phyloP scores from a whole-genome alignment of 768 basidiomycete genomes.

The Ephemerocybe angulata region DNA sequence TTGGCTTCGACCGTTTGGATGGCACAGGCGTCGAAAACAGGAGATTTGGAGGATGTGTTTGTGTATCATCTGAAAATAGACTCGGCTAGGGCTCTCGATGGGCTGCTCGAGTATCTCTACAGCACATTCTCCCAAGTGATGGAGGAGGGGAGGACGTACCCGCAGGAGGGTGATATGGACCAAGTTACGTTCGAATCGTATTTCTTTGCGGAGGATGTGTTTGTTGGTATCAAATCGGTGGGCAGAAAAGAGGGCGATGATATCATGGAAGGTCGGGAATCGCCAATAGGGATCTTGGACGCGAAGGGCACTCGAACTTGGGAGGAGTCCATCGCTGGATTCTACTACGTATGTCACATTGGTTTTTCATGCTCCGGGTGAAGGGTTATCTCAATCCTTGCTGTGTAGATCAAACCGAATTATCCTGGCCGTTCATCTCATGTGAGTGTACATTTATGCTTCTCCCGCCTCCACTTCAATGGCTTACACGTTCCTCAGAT shows the following conservation, averaged over 20 bases:
- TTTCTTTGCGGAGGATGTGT: conserved; percentile 74
- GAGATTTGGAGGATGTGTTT: conserved; percentile 29
- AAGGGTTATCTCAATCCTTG: conserved; percentile 8
- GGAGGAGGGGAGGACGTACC: conserved; percentile 77
- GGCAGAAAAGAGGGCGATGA: background rate
- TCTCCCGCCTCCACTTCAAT: conserved; percentile 1
- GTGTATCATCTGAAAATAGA: conserved; percentile 50
- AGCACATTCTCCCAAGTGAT: conserved; percentile 68
- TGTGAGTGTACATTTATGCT: conserved; percentile 46
- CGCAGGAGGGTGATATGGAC: conserved; percentile 64
- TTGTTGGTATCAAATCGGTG: conserved; percentile 51
- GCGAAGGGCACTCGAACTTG: conserved; percentile 30
- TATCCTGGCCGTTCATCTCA: conserved; percentile 89
- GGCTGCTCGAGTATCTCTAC: conserved; percentile 58
- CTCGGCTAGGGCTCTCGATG: conserved; percentile 37
- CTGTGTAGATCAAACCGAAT: conserved; percentile 67
- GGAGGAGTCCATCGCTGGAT: conserved; percentile 71
- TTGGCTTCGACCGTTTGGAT: conserved; percentile 51
- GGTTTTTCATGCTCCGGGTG: conserved; percentile 1
- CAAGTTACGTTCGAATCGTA: conserved; percentile 63
- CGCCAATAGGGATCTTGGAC: background rate
- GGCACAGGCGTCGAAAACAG: conserved; percentile 14
- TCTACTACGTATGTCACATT: conserved; percentile 61
- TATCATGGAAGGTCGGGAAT: background rate
- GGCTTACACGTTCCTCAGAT: conserved; percentile 41